Evolutionary conservation across 257 asterid species (phyloP).

Genomic region (Primulina tabacum): DNA sequence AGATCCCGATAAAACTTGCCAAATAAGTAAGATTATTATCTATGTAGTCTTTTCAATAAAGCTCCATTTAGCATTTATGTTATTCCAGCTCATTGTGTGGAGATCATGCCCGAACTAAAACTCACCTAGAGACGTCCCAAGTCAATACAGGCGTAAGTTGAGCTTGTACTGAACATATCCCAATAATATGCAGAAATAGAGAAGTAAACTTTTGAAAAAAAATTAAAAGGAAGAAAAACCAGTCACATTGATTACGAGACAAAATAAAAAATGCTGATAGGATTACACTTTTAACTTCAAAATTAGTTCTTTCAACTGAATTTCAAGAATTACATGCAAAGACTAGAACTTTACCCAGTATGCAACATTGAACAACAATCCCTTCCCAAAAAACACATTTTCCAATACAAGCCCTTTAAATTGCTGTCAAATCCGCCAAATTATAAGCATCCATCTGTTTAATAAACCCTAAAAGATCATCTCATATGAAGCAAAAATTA

Average conservation of each 20-base stretch:
- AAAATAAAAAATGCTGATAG: constrained; percentile 10
- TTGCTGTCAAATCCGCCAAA: constrained; percentile 28
- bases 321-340: constrained; percentile 31
- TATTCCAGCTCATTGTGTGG: constrained; percentile 24
- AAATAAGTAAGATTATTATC: constrained; percentile 11
- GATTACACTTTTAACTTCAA: constrained; percentile 14
- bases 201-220: background rate
- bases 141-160: background rate
- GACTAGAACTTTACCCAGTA: constrained; percentile 30
- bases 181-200: background rate
- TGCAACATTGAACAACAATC: background rate
- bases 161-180: background rate
- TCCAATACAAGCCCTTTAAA: constrained; percentile 19
- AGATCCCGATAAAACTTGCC: constrained; percentile 27
- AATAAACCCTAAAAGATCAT: constrained; percentile 34
- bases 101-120: constrained; percentile 10
- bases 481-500: constrained; percentile 13
- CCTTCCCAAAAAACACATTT: constrained; percentile 13
- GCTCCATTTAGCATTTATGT: constrained; percentile 3
- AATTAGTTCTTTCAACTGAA: constrained; percentile 8
- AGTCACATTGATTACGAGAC: constrained; percentile 18
- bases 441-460: constrained; percentile 20
- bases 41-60: constrained; percentile 20
- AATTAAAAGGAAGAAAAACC: background rate
- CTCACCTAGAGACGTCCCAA: background rate